Conservation (phyloP, 2,329 filamentous ascomycete genomes). For the Coniosporium uncinatum region DNA sequence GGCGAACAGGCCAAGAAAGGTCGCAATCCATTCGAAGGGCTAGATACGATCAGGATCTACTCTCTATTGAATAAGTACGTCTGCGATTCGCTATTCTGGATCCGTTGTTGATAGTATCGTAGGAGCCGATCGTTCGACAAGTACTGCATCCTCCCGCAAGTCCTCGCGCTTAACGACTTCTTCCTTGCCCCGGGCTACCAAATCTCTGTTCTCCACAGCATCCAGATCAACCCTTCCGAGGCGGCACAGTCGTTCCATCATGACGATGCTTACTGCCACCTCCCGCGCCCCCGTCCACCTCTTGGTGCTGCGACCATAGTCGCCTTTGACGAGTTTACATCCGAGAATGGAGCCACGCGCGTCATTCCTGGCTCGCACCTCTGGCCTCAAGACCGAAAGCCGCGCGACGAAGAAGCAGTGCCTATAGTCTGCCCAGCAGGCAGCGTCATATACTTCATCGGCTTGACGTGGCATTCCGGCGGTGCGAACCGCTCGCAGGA, state of each 20-base stretch:
- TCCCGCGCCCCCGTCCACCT: constrained; percentile 25
- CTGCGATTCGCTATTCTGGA: background rate
- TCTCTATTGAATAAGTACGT: constrained; percentile 32
- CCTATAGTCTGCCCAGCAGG: constrained; percentile 27
- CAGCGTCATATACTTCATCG: constrained; percentile 15
- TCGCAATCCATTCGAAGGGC: constrained; percentile 29
- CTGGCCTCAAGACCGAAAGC: constrained; percentile 20
- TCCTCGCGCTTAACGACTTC: constrained; percentile 31
- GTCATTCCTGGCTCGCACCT: constrained; percentile 27
- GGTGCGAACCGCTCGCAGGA: constrained; percentile 22
- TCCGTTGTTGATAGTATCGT: background rate
- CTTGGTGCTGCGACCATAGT: constrained; percentile 24
- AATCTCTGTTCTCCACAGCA: constrained; percentile 27
- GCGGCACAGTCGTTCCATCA: constrained; percentile 23
- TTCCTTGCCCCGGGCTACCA: constrained; percentile 31
- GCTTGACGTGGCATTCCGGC: constrained; percentile 26
- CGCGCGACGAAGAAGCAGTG: constrained; percentile 17
- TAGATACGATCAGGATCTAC: constrained; percentile 28
- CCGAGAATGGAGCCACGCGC: constrained; percentile 25
- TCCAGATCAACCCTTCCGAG: constrained; percentile 32
- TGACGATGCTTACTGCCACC: constrained; percentile 19
- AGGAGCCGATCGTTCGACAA: constrained; percentile 29
- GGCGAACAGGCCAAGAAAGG: constrained; percentile 19
- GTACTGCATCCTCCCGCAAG: constrained; percentile 23
- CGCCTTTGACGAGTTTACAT: constrained; percentile 23